Evolutionary conservation across 768 basidiomycete species (phyloP).

Genomic region (Omphalotus guepiniiformis): DNA sequence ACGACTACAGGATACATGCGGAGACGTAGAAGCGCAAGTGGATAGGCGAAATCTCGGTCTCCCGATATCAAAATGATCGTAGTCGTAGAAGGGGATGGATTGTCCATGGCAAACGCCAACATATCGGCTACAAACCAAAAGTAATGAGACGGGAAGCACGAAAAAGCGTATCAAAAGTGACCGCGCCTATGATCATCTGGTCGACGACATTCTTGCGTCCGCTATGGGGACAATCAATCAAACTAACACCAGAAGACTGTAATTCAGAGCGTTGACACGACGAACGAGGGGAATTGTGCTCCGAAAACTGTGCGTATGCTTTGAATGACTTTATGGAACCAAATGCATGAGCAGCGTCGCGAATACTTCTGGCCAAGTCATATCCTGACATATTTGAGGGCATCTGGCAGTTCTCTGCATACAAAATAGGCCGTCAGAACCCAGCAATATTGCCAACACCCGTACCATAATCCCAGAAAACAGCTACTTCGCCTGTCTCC

Average conservation of each 20-base stretch:
- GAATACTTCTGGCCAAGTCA: conserved; percentile 41
- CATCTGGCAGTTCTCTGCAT: conserved; percentile 38
- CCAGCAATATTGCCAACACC: not conserved
- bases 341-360: conserved; percentile 43
- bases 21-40: conserved; percentile 52
- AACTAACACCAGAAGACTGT: conserved; percentile 43
- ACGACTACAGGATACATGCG: conserved; percentile 52
- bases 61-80: conserved; percentile 63
- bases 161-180: not conserved
- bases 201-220: conserved; percentile 40
- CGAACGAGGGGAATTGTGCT: conserved; percentile 28
- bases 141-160: not conserved
- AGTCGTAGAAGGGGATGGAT: conserved; percentile 44
- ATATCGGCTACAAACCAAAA: conserved; percentile 62
- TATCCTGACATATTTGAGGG: conserved; percentile 39
- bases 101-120: conserved; percentile 63
- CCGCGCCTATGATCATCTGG: conserved; percentile 41
- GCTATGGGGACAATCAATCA: conserved; percentile 34
- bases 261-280: conserved; percentile 39
- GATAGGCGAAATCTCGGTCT: conserved; percentile 65
- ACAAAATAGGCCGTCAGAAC: not conserved
- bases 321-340: conserved; percentile 50
- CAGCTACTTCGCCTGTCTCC: conserved; percentile 31
- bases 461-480: conserved; percentile 40
- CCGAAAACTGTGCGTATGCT: conserved; percentile 49